Percentiles rank a stretch among this genome's conserved stretches.
phyloP scores from a whole-genome alignment of 805 yeast species.

The Kuraishia borneana region DNA sequence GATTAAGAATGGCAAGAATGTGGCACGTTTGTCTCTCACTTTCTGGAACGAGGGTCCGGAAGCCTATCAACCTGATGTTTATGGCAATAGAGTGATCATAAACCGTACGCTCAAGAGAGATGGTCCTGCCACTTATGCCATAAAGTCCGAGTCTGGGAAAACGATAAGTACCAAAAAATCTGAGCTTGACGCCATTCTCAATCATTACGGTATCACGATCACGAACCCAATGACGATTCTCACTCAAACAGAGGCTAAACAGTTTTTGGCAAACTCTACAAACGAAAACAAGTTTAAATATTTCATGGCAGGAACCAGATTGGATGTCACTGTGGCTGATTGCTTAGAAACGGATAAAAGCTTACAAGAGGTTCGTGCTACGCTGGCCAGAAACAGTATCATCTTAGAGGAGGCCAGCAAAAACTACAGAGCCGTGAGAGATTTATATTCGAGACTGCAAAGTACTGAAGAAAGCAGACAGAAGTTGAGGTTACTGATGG shows the following conservation, averaged over 20 bases:
- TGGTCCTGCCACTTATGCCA: conserved; percentile 39
- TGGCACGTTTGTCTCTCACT: conserved; percentile 57
- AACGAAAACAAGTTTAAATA: conserved; percentile 61
- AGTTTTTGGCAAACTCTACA: conserved; percentile 70
- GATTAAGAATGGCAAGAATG: conserved; percentile 64
- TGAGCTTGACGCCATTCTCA: conserved; percentile 58
- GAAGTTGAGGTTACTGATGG: conserved; percentile 5
- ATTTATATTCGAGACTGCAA: conserved; percentile 24
- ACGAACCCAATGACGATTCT: conserved; percentile 88
- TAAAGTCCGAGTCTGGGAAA: conserved; percentile 41
- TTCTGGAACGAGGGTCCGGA: conserved; percentile 57
- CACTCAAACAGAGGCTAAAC: conserved; percentile 90
- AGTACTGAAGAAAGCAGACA: conserved; percentile 12
- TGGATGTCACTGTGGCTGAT: conserved; percentile 53
- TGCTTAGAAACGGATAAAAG: conserved; percentile 29
- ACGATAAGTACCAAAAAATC: conserved; percentile 49
- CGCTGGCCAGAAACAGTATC: conserved; percentile 25
- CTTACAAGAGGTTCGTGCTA: conserved; percentile 22
- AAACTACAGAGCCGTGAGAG: conserved; percentile 30
- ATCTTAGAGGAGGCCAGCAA: conserved; percentile 25
- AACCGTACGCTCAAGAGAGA: conserved; percentile 54
- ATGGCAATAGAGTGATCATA: conserved; percentile 58
- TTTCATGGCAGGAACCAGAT: conserved; percentile 73
- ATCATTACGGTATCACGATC: conserved; percentile 64
- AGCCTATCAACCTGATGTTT: conserved; percentile 51